A percentile compares a stretch with the other conserved stretches of the same genome.
These are phyloP conservation scores for Alternaria ethzedia DNA, from an alignment of 2,329 filamentous ascomycete genomes.

Conservation along the genomic window DNA sequence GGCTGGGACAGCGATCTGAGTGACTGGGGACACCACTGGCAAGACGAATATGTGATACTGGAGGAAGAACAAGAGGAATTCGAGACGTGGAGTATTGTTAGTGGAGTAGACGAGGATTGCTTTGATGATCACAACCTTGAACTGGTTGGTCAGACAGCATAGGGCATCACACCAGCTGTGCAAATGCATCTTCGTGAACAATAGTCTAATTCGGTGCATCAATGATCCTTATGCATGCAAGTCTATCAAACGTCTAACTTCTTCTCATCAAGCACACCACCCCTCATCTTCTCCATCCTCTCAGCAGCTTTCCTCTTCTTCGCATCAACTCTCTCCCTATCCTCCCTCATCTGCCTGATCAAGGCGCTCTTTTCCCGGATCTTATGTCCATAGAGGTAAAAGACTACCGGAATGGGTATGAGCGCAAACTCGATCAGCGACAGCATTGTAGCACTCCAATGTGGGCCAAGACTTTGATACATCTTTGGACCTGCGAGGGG, in stretches of 20 bases:
- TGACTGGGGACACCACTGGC: neutral
- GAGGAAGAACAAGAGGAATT: neutral
- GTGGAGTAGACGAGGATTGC: neutral
- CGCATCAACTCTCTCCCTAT: constrained; percentile 50
- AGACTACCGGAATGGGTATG: constrained; percentile 81
- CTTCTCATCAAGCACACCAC: constrained; percentile 11
- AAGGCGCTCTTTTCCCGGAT: constrained; percentile 63
- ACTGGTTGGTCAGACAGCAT: neutral
- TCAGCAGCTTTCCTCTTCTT: constrained; percentile 49
- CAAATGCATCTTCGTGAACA: neutral
- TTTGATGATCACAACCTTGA: neutral
- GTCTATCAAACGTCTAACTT: constrained; percentile 16
- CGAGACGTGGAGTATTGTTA: constrained; percentile 11
- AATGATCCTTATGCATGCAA: neutral
- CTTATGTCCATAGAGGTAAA: constrained; percentile 68
- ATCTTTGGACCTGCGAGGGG: constrained; percentile 77
- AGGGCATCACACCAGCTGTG: neutral
- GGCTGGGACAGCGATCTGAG: neutral
- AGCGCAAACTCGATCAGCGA: constrained; percentile 74
- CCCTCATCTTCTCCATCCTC: constrained; percentile 51
- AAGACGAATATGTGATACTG: neutral
- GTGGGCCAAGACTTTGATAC: constrained; percentile 65
- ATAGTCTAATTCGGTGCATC: neutral
- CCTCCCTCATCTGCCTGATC: constrained; percentile 57
- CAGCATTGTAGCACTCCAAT: constrained; percentile 80